phyloP scores from a whole-genome alignment of 2,329 filamentous ascomycete genomes.

The Pleomassaria siparia region DNA sequence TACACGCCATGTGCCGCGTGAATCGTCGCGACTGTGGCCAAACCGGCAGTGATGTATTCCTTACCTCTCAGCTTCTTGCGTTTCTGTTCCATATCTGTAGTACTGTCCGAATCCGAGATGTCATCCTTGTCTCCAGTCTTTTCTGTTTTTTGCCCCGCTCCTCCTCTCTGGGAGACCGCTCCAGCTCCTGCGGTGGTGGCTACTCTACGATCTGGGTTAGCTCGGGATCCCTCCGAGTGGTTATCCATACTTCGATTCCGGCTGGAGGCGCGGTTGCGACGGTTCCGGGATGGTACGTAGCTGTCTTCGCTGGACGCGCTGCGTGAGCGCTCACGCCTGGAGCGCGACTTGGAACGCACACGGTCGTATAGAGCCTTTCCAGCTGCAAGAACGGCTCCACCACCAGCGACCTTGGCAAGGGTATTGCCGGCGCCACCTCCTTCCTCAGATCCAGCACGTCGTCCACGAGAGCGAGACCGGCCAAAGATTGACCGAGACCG shows the following conservation, averaged over 20 bases:
- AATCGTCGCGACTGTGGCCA: slow-evolving; percentile 69
- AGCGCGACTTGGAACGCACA: slow-evolving; percentile 56
- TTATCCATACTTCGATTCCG: slow-evolving; percentile 48
- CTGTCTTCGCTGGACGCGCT: slow-evolving; percentile 53
- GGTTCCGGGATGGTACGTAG: slow-evolving; percentile 54
- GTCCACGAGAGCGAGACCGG: slow-evolving; percentile 42
- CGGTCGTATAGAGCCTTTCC: slow-evolving; percentile 58
- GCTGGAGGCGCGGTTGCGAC: slow-evolving; percentile 39
- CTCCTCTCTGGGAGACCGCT: slow-evolving; percentile 24
- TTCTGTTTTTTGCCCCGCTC: slow-evolving; percentile 16
- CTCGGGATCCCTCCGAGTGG: slow-evolving; percentile 40
- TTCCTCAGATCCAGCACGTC: slow-evolving; percentile 48
- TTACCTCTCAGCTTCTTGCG: slow-evolving; percentile 67
- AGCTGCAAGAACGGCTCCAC: slow-evolving; percentile 52
- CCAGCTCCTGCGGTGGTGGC: slow-evolving; percentile 39
- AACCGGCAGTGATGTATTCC: slow-evolving; percentile 65
- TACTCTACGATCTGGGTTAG: slow-evolving; percentile 44
- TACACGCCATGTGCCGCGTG: slow-evolving; percentile 68
- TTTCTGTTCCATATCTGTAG: slow-evolving; percentile 63
- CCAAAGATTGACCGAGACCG: slow-evolving; percentile 61
- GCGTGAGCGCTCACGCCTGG: slow-evolving; percentile 47
- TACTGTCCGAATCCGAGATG: slow-evolving; percentile 51
- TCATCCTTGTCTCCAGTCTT: slow-evolving; percentile 23
- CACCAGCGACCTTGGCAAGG: slow-evolving; percentile 52
- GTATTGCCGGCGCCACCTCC: slow-evolving; percentile 48